Conservation (phyloP, 352 stramenopile species). For the Phytophthora cactorum region DNA sequence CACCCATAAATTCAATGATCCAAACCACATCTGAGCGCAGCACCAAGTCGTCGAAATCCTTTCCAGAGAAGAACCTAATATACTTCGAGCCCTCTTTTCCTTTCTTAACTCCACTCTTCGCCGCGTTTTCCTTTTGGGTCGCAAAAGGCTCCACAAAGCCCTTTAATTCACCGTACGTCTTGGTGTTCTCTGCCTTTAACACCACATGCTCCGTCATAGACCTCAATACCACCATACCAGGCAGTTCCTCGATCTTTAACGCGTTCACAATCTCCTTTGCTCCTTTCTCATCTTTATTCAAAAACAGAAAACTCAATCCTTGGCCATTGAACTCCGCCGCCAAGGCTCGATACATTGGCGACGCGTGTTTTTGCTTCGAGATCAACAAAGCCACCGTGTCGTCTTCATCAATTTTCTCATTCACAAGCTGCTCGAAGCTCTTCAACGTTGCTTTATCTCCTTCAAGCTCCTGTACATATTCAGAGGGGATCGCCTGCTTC, state of each 20-base stretch:
- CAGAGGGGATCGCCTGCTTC: constrained; percentile 61
- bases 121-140: constrained; percentile 13
- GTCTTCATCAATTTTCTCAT: constrained; percentile 13
- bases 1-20: constrained; percentile 69
- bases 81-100: constrained; percentile 24
- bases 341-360: constrained; percentile 64
- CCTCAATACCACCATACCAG: constrained; percentile 54
- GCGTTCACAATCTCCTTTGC: constrained; percentile 35
- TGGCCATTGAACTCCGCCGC: constrained; percentile 62
- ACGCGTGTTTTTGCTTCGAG: constrained; percentile 70
- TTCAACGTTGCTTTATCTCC: constrained; percentile 17
- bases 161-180: constrained; percentile 63
- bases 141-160: constrained; percentile 60
- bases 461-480: constrained; percentile 53
- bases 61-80: constrained; percentile 48
- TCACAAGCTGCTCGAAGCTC: constrained; percentile 35
- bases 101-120: constrained; percentile 16
- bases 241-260: constrained; percentile 47
- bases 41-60: constrained; percentile 62
- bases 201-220: constrained; percentile 40
- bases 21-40: constrained; percentile 59
- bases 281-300: constrained; percentile 44
- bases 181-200: constrained; percentile 54
- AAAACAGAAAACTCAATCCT: constrained; percentile 60
- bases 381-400: constrained; percentile 55